Evolutionary conservation across 2,329 filamentous ascomycete species (phyloP).

Genomic region (Fusarium odoratissimum): DNA sequence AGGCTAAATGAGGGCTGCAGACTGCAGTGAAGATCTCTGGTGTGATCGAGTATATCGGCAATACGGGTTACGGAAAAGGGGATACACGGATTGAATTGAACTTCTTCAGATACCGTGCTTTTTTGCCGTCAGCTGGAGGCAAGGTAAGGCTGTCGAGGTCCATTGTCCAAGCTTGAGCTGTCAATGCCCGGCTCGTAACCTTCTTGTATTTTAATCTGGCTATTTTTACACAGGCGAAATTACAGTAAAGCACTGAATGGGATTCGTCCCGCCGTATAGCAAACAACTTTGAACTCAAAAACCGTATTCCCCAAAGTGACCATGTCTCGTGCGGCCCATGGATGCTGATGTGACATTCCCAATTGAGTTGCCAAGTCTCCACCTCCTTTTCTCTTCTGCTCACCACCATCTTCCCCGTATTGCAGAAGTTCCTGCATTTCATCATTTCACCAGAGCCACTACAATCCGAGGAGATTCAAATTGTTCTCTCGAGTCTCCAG

Average conservation of each 20-base stretch:
- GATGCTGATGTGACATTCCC: constrained; percentile 14
- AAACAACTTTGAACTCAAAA: neutral
- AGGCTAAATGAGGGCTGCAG: neutral
- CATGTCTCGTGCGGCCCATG: neutral
- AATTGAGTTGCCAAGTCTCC: neutral
- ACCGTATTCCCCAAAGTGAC: constrained; percentile 7
- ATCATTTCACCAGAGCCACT: neutral
- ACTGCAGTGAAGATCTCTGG: neutral
- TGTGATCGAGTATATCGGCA: neutral
- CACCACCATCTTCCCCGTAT: constrained; percentile 1
- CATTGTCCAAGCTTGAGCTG: neutral
- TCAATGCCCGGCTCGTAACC: neutral
- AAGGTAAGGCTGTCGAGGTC: neutral
- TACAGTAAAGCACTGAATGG: neutral
- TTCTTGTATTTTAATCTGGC: neutral
- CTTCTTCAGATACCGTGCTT: neutral
- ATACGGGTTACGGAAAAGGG: neutral
- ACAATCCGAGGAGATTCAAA: neutral
- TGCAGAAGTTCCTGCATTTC: constrained; percentile 4
- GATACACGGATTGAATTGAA: neutral
- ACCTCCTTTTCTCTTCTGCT: neutral
- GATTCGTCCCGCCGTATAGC: constrained; percentile 1
- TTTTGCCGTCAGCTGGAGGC: neutral
- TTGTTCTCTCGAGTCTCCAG: neutral
- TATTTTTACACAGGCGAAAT: constrained; percentile 6